phyloP scores from a whole-genome alignment of 1,284 basidiomycete genomes.

The Melampsora abietis-canadensis region DNA sequence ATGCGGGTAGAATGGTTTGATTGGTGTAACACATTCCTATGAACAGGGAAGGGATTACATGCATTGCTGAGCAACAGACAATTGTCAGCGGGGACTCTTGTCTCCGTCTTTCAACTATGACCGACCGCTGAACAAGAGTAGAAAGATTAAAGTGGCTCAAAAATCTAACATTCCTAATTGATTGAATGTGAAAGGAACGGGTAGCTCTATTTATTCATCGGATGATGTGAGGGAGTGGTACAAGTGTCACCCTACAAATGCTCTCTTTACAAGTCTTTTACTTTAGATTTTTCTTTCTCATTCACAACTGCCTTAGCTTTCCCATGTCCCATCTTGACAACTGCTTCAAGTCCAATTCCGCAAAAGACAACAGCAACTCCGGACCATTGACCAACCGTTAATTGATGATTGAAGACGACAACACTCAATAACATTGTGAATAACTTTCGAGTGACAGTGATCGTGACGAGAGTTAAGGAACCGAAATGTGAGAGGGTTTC shows the following conservation, averaged over 20 bases:
- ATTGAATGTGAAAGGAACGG: no score
- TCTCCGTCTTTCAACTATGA: no score
- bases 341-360: slow-evolving; percentile 88
- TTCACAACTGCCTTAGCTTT: slow-evolving; percentile 62
- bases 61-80: no score
- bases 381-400: slow-evolving; percentile 82
- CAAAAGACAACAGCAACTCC: slow-evolving; percentile 86
- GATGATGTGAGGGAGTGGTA: no score
- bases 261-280: slow-evolving; percentile 65
- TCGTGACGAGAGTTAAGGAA: slow-evolving; percentile 83
- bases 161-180: no score
- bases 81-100: no score
- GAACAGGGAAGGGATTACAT: no score
- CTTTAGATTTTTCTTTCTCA: slow-evolving; percentile 73
- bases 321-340: slow-evolving; percentile 61
- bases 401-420: slow-evolving; percentile 80
- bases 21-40: no score
- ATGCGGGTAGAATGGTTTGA: no score
- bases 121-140: no score
- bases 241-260: neutral
- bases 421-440: slow-evolving; percentile 98
- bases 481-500: slow-evolving; percentile 96
- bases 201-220: no score
- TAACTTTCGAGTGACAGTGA: slow-evolving; percentile 94
- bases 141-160: no score